phyloP scores from a whole-genome alignment of 192 early-diverging fungal species.

The Diversispora epigaea region DNA sequence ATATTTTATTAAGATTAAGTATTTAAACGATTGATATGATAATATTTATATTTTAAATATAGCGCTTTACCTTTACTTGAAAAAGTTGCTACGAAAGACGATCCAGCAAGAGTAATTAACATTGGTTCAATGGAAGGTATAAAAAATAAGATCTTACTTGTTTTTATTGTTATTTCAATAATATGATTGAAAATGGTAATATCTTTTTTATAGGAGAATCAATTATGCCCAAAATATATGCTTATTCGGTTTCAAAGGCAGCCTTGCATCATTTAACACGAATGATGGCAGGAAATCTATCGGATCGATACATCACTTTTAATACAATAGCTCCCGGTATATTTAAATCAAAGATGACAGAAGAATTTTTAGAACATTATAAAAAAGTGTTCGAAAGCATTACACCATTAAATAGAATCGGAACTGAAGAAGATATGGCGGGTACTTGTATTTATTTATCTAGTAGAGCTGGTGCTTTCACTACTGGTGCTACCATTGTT shows the following conservation, averaged over 20 bases:
- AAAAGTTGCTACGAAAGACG: slow-evolving; percentile 44
- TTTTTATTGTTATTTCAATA: neutral
- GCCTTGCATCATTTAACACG: slow-evolving; percentile 75
- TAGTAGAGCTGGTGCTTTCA: slow-evolving; percentile 71
- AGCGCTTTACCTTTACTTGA: slow-evolving; percentile 60
- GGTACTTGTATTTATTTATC: slow-evolving; percentile 82
- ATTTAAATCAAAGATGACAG: slow-evolving; percentile 53
- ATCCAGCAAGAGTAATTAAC: slow-evolving; percentile 81
- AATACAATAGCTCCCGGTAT: slow-evolving; percentile 73
- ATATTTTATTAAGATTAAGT: neutral
- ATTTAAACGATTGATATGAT: neutral
- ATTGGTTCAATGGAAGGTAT: slow-evolving; percentile 68
- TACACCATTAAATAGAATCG: slow-evolving; percentile 77
- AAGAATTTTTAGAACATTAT: neutral
- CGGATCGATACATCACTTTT: slow-evolving; percentile 52
- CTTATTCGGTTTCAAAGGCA: slow-evolving; percentile 79
- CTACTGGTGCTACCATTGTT: slow-evolving; percentile 80
- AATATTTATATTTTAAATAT: neutral
- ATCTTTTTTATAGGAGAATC: neutral
- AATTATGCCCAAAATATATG: slow-evolving; percentile 50
- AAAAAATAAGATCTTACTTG: too few species aligned
- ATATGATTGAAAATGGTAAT: neutral
- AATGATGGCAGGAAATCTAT: slow-evolving; percentile 62
- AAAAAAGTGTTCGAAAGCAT: slow-evolving; percentile 42
- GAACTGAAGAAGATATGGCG: slow-evolving; percentile 81